These are phyloP conservation scores for Coniella lustricola DNA, from an alignment of 2,329 filamentous ascomycete genomes.

Conservation along the genomic window DNA sequence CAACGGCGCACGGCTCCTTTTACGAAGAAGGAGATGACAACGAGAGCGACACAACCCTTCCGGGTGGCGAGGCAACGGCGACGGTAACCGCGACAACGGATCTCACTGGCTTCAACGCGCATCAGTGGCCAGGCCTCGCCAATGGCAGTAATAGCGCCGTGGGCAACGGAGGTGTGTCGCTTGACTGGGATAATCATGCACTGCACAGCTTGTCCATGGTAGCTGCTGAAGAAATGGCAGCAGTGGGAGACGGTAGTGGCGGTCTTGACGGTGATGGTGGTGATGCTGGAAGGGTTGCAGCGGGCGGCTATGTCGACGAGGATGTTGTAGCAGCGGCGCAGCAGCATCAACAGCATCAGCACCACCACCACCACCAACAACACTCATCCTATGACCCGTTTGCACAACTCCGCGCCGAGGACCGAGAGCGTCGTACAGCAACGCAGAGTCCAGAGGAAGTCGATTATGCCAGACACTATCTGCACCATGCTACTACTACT, in stretches of 20 bases:
- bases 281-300: constrained; percentile 1
- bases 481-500: constrained; percentile 4
- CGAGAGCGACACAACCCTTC: constrained; percentile 14
- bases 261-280: neutral
- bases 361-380: too few relatives aligned
- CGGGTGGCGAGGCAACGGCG: neutral
- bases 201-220: constrained; percentile 11
- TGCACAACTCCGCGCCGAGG: constrained; percentile 12
- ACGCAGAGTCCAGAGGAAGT: constrained; percentile 3
- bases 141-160: constrained; percentile 5
- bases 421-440: constrained; percentile 2
- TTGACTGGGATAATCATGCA: constrained; percentile 14
- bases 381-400: constrained; percentile 13
- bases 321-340: too few relatives aligned
- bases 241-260: neutral
- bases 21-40: constrained; percentile 15
- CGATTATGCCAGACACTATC: constrained; percentile 4
- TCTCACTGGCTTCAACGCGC: constrained; percentile 4
- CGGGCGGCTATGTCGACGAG: neutral
- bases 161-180: constrained; percentile 2
- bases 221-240: constrained; percentile 8
- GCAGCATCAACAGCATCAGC: too few relatives aligned
- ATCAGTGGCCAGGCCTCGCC: constrained; percentile 10
- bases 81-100: neutral
- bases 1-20: constrained; percentile 4